Percentiles rank a stretch among this genome's conserved stretches.
These are phyloP conservation scores for Acanthamoeba polyphaga DNA, from an alignment of 208 protist genomes.

Conservation along the genomic window DNA sequence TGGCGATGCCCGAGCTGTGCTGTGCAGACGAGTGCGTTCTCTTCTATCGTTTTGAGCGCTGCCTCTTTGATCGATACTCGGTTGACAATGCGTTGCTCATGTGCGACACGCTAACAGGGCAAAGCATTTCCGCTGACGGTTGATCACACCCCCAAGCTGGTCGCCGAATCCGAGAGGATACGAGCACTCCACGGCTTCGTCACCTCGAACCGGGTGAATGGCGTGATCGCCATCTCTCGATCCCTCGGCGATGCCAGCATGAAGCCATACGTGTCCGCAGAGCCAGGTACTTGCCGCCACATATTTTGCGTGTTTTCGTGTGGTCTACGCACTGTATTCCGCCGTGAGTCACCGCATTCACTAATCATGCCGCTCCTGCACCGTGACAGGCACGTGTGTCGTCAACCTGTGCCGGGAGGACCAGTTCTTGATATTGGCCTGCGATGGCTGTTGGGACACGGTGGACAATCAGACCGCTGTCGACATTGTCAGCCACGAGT, in stretches of 20 bases:
- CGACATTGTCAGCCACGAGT: constrained; percentile 53
- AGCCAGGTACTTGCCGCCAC: constrained; percentile 18
- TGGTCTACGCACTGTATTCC: not conserved
- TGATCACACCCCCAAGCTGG: constrained; percentile 64
- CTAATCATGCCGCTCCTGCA: not conserved
- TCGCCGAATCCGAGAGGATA: constrained; percentile 61
- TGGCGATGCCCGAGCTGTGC: constrained; percentile 64
- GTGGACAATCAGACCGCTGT: constrained; percentile 67
- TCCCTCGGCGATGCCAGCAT: constrained; percentile 72
- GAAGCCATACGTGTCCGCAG: constrained; percentile 69
- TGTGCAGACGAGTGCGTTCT: constrained; percentile 4
- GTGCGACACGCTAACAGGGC: not conserved
- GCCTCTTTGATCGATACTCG: not conserved
- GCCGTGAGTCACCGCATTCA: not conserved
- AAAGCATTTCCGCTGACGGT: constrained; percentile 73
- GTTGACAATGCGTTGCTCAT: not conserved
- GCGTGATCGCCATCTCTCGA: constrained; percentile 70
- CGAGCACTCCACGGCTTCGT: constrained; percentile 55
- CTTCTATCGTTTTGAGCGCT: not conserved
- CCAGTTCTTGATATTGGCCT: constrained; percentile 72
- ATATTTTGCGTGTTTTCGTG: not conserved
- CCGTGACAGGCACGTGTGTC: constrained; percentile 55
- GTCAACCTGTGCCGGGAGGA: constrained; percentile 67
- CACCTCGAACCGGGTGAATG: constrained; percentile 73
- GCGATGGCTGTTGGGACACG: constrained; percentile 74